Evolutionary conservation across 371 early-diverging fungal genomes (phyloP), one percentile per base, ranked within the genome.

Genomic region (Quaeritorhiza haematococci): DNA sequence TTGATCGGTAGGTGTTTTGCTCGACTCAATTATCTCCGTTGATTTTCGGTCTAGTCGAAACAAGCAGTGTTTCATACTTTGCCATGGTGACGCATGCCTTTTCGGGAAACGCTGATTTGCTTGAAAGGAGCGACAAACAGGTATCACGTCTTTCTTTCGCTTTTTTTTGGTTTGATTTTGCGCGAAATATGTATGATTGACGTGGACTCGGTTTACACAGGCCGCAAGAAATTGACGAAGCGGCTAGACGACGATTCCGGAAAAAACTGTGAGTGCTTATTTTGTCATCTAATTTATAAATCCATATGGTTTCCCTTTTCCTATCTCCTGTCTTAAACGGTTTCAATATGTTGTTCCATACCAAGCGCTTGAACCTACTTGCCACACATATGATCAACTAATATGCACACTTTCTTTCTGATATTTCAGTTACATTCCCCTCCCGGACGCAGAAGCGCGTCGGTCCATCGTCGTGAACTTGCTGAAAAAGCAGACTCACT

Each of bases 191-290:
- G 15, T 33, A 19, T 10, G 8, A 24, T 42, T 43, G 7, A 23
- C 19, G 21, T 1, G 5, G 15, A 33, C 4, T n/a, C 3, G 24
- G 7, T 28, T 8, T 44, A n/a, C 55, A 68, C 47, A 75, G 93
- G 50, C 93, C 92, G 0, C 86, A 86, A n/a, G 91, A 91, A 67
- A 84, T 93, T 50, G 92, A 93, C 55, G 92, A 93, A 58, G 93
- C 93, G 17, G 92, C 90, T 6, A 66, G 89, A 47, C 50, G 88
- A 55, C 61, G 88, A 49, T 78, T 88, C 46, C 73, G 82, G 15
- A 88, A 88, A 60, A 73, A 82, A 62, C 68, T 88, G 53, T 85
- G 72, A 57, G 55, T 55, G 13, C 49, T 5, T 19, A 48, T 45
- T 24, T 7, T 27, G 19, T 34, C 43, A 34, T 35, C 2, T 6